Evolutionary conservation across 345 rosid species (phyloP), one percentile per base, ranked within the genome.

Genomic region (Mallotus nudiflorus): DNA sequence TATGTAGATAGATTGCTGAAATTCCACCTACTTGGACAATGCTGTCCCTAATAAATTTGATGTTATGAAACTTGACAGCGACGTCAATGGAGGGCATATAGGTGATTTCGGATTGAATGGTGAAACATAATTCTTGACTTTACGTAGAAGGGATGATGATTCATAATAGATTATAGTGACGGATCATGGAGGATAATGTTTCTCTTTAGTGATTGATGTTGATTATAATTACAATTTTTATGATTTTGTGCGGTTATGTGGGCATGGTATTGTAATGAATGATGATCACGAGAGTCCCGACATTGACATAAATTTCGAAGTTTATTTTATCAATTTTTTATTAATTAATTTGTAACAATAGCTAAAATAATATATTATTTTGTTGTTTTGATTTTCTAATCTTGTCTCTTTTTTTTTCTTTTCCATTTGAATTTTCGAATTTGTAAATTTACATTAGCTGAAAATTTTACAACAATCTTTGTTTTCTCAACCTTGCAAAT

Each of bases 231-330:
- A 42, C 9, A 4, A 42, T 42, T 53, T 9, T 22, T 27, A 3
- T 20, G 7, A 16, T 24, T 51, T 20, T 11, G 4, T 35, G 37
- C 40, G 39, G 59, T 50, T 49, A 4, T 45, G 68, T 59, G 68
- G 64, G 64, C 14, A 25, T 67, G 70, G 58, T 61, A 15, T 66
- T 65, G 57, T 60, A 75, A 65, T 77, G 65, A 75, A 79, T 78
- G 77, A 66, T 65, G 68, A 77, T 75, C 85, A 81, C 84, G 85
- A 80, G 84, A 80, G 56, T 79, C 80, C 69, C 81, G 84, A 79
- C 77, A 74, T 54, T 63, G 86, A 81, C 72, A 79, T 77, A 44
- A 72, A 66, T 22, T 50, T 50, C 10, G 9, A 46, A 46, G 25
- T 33, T 33, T 33, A 35, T 52, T 52, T 24, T 25, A 2, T 27